A percentile compares a stretch with the other conserved stretches of the same genome.
phyloP scores from a whole-genome alignment of 1,139 yeast species.

The Citeromyces hawaiiensis region DNA sequence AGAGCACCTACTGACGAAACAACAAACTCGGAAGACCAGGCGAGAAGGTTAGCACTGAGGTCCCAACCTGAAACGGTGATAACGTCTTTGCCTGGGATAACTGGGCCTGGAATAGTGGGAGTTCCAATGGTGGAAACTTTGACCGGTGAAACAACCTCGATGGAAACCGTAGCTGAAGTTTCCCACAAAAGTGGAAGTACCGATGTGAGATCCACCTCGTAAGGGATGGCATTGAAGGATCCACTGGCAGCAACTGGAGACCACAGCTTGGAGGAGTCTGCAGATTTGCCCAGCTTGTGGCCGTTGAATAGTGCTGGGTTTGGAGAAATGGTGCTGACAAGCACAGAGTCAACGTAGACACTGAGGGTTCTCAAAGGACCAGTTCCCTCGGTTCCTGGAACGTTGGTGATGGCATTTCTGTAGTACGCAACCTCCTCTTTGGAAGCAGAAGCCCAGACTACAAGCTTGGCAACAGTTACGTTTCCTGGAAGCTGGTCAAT shows the following conservation, averaged over 20 bases:
- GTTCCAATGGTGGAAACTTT: conserved; percentile 10
- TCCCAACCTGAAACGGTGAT: conserved; percentile 6
- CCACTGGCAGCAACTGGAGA: conserved; percentile 18
- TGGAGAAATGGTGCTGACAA: conserved; percentile 15
- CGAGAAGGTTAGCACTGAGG: conserved; percentile 7
- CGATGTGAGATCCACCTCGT: conserved; percentile 17
- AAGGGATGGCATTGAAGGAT: conserved; percentile 16
- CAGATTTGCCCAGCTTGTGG: conserved; percentile 9
- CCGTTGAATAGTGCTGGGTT: conserved; percentile 19
- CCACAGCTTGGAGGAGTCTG: conserved; percentile 11
- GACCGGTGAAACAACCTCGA: conserved; percentile 15
- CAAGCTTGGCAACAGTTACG: conserved; percentile 15
- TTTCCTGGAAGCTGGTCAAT: conserved; percentile 9
- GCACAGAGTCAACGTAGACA: conserved; percentile 14
- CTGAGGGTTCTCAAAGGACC: conserved; percentile 18
- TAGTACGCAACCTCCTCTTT: conserved; percentile 16
- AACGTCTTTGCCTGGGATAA: conserved; percentile 6
- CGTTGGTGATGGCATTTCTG: conserved; percentile 10
- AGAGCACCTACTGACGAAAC: conserved; percentile 6
- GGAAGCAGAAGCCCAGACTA: conserved; percentile 17
- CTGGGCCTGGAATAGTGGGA: conserved; percentile 8
- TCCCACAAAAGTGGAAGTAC: conserved; percentile 21
- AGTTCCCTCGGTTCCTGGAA: conserved; percentile 5
- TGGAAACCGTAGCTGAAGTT: conserved; percentile 11
- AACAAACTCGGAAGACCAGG: conserved; percentile 7